These are phyloP conservation scores for Plasmodium vivax DNA, from an alignment of 169 alveolate species.

Conservation along the genomic window DNA sequence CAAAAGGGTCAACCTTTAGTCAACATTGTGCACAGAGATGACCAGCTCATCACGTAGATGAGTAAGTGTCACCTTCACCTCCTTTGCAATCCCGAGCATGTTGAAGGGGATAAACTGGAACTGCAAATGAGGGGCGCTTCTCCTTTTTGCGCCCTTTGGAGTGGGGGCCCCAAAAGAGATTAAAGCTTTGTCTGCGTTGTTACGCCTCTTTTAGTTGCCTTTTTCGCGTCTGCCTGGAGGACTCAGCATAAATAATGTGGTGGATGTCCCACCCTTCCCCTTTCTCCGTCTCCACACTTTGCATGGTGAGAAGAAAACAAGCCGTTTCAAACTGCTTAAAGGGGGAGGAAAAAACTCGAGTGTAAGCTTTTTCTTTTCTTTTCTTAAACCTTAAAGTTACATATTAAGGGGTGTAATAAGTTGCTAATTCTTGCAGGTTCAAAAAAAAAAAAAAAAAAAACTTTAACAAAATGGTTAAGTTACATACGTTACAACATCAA, in stretches of 20 bases:
- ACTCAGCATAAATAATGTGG: background rate
- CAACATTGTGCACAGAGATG: background rate
- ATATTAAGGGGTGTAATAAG: background rate
- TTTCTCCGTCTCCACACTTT: background rate
- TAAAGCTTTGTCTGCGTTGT: background rate
- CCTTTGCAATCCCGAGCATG: background rate
- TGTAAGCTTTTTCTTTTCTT: background rate
- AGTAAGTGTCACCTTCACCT: background rate
- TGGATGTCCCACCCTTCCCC: background rate
- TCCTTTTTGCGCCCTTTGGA: background rate
- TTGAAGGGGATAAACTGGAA: background rate
- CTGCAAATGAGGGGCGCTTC: background rate
- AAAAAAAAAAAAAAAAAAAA: conserved; percentile 1
- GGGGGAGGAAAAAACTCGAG: background rate
- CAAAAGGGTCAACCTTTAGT: background rate
- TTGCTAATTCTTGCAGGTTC: background rate
- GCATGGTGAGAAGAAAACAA: background rate
- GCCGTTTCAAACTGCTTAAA: background rate
- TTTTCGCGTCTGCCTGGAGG: background rate
- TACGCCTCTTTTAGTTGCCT: background rate
- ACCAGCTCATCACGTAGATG: background rate
- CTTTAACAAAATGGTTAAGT: background rate
- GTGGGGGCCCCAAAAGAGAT: background rate
- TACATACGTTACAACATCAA: background rate
- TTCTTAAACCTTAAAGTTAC: background rate